These are phyloP conservation scores for Letharia columbiana DNA, from an alignment of 495 filamentous ascomycete species.

Conservation along the genomic window DNA sequence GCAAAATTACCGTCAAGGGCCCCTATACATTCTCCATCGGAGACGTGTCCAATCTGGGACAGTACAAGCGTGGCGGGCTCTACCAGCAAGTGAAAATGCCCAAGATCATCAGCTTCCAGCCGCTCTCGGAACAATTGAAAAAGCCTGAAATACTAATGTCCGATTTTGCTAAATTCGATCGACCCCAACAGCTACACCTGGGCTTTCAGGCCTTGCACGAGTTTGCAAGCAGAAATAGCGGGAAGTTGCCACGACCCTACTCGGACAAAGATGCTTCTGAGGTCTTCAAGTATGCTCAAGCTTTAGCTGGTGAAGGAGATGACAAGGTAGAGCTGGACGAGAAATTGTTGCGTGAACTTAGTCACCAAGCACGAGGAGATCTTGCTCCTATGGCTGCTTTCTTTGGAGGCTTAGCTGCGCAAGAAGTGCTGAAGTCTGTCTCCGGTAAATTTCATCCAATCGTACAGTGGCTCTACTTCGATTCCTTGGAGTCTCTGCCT, in stretches of 20 bases:
- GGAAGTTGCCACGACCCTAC: constrained; percentile 70
- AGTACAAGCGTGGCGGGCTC: constrained; percentile 79
- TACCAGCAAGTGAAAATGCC: constrained; percentile 98
- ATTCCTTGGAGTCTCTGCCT: constrained; percentile 91
- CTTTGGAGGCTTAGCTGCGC: constrained; percentile 89
- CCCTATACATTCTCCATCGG: constrained; percentile 97
- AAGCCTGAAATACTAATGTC: constrained; percentile 85
- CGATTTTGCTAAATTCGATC: constrained; percentile 95
- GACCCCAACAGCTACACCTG: constrained; percentile 82
- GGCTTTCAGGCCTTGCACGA: constrained; percentile 88
- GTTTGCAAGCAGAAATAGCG: constrained; percentile 60
- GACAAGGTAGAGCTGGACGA: constrained; percentile 81
- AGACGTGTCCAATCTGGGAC: constrained; percentile 76
- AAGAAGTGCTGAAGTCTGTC: constrained; percentile 94
- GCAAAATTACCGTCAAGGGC: constrained; percentile 85
- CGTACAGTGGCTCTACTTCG: constrained; percentile 91
- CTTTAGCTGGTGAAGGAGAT: constrained; percentile 52
- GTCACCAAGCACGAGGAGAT: constrained; percentile 91
- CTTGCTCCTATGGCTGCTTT: constrained; percentile 87
- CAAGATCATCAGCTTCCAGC: constrained; percentile 83
- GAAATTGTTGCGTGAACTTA: constrained; percentile 86
- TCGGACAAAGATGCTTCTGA: constrained; percentile 76
- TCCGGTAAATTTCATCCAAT: constrained; percentile 96
- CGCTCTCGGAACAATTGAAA: constrained; percentile 63
- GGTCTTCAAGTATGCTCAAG: constrained; percentile 61